phyloP scores from a whole-genome alignment of 179 eudicot species.

The Patellifolia procumbens region DNA sequence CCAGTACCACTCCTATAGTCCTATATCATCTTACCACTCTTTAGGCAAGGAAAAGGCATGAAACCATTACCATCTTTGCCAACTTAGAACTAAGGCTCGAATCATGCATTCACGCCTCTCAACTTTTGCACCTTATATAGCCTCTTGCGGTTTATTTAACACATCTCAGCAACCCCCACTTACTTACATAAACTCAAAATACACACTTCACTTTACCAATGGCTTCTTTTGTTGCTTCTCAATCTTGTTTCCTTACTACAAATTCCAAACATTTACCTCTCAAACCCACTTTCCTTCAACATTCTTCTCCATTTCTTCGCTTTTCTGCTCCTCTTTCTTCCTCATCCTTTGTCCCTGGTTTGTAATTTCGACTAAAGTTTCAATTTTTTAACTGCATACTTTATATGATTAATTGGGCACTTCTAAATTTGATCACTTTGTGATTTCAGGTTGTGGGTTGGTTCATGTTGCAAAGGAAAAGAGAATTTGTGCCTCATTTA shows the following conservation, averaged over 20 bases:
- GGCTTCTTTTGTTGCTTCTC: conserved; percentile 21
- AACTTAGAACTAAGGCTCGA: no score
- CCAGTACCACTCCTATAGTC: no score
- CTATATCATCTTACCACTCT: no score
- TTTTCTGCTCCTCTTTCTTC: conserved; percentile 17
- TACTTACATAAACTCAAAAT: not conserved
- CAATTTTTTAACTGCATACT: not conserved
- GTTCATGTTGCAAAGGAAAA: conserved; percentile 27
- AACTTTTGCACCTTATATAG: no score
- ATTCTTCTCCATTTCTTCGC: conserved; percentile 20
- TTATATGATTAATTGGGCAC: not conserved
- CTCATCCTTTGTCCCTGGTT: conserved; percentile 26
- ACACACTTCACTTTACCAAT: not conserved
- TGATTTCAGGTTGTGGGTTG: conserved; percentile 34
- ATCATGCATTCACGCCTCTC: no score
- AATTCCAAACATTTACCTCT: conserved; percentile 24
- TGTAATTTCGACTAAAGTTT: not conserved
- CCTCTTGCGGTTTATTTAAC: no score
- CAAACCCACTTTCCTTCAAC: conserved; percentile 18
- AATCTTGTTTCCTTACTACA: conserved; percentile 21
- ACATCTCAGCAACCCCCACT: not conserved
- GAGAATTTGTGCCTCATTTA: conserved; percentile 29
- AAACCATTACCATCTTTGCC: no score
- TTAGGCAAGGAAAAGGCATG: no score
- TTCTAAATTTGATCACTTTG: conserved; percentile 17